These are phyloP conservation scores for Aspergillus cristatus DNA, from an alignment of 495 filamentous ascomycete species.

Conservation along the genomic window DNA sequence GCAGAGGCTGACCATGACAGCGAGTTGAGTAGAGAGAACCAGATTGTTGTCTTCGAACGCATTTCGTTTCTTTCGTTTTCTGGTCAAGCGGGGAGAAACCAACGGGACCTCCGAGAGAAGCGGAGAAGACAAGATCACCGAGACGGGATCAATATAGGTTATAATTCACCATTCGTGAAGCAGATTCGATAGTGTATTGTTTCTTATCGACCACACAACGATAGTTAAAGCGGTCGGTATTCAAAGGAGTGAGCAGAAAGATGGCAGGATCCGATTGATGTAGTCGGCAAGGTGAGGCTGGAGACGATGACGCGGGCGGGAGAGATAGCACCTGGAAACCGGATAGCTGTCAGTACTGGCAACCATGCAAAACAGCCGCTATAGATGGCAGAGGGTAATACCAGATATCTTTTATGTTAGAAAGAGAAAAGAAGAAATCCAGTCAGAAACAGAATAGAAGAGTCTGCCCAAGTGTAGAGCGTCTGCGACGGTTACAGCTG, in stretches of 20 bases:
- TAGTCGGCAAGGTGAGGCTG: slow-evolving; percentile 5
- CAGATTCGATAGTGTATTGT: too few relatives aligned
- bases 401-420: too few relatives aligned
- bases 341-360: too few relatives aligned
- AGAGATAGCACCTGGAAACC: slow-evolving; percentile 15
- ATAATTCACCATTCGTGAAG: slow-evolving; percentile 5
- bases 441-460: too few relatives aligned
- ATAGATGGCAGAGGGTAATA: too few relatives aligned
- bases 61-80: slow-evolving; percentile 19
- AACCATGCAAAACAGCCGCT: too few relatives aligned
- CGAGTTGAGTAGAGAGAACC: slow-evolving; percentile 18
- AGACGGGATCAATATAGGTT: slow-evolving; percentile 1
- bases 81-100: not conserved
- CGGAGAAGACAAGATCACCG: slow-evolving; percentile 8
- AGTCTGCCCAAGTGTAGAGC: too few relatives aligned
- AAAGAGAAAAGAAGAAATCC: too few relatives aligned
- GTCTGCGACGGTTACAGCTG: too few relatives aligned
- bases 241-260: not conserved
- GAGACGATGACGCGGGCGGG: slow-evolving; percentile 35
- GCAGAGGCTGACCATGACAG: slow-evolving; percentile 15
- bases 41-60: slow-evolving; percentile 19
- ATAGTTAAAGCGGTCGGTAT: not conserved
- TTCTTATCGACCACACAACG: too few relatives aligned
- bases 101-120: slow-evolving; percentile 1
- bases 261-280: not conserved